Base-by-base conservation (phyloP, 148 eudicot species). In the Persicaria maculosa region DNA sequence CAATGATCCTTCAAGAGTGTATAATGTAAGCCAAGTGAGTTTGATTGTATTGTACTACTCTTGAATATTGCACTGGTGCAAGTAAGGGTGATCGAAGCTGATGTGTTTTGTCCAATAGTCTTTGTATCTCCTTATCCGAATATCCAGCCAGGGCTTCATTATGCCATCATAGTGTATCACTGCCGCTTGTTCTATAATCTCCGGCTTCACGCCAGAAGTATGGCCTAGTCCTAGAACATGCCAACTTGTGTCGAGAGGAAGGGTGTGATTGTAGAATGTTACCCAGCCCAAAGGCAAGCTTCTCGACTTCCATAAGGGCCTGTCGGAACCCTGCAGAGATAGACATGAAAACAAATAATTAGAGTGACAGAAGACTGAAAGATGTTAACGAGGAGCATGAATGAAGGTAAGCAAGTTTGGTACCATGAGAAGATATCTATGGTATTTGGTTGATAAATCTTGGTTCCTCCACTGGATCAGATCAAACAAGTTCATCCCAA, bases 401-500 rank as follows among this genome's bases (percentile, higher is more conserved):
- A 31, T 31, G 11, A 44, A 2, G 1, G 4, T 3, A 7, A 74
- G 76, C 10, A 75, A 50, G 67, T 3, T 4, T 43, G 73, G 72
- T 86, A 96, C 99, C 97, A 79, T 72, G 44, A 72, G 81, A 65
- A 92, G 85, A 80, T 89, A 90, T 70, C 87, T 81, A 76, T 81
- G 88, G 76, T 96, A 92, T 72, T 80, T 77, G 40, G 68, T 80
- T 68, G 97, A 88, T 77, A 92, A 78, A 81, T 89, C 82, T 76
- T 61, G 88, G 67, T 62, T 79, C 81, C 97, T 90, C 99, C 99
- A 96, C 80, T 85, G 84, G 50, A 46, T 76, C 55, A 96, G 81
- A 83, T 96, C 92, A 80, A 96, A 96, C 68, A 96, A n/a, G 71
- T 96, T 96, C 97, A 96, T 78, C 77, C 99, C 99, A 84, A 96